Conservation (phyloP, 257 asterid species). For the Solanum boliviense region DNA sequence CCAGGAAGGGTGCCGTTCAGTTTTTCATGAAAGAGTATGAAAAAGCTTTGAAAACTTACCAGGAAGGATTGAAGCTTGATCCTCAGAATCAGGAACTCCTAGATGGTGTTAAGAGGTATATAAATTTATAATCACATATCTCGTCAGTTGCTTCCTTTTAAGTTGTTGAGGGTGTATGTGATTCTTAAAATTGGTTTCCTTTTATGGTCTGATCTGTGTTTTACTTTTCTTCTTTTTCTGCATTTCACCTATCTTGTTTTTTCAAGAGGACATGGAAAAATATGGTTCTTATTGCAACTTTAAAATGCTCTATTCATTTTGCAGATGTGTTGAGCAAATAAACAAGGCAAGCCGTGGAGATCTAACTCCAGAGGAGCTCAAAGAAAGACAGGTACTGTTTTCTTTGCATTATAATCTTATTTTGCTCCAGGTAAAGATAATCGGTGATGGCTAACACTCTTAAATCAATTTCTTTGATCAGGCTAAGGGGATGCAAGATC, state of each 20-base stretch:
- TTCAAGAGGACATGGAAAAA: not conserved
- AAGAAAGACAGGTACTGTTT: constrained; percentile 82
- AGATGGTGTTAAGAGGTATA: constrained; percentile 79
- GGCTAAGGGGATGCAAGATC: constrained; percentile 97
- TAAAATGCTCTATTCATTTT: not conserved
- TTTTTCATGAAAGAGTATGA: constrained; percentile 72
- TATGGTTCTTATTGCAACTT: not conserved
- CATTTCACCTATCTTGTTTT: not conserved
- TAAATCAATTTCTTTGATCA: not conserved
- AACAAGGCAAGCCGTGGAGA: constrained; percentile 93
- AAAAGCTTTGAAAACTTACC: constrained; percentile 65
- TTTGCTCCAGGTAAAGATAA: not conserved
- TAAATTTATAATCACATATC: not conserved
- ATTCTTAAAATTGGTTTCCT: not conserved
- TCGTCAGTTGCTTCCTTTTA: not conserved
- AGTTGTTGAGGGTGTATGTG: constrained; percentile 6
- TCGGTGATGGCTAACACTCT: not conserved
- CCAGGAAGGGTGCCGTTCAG: constrained; percentile 61
- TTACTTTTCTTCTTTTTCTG: not conserved
- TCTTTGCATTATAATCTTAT: not conserved
- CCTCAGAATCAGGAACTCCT: constrained; percentile 67
- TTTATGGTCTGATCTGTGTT: not conserved
- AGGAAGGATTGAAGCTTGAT: constrained; percentile 76
- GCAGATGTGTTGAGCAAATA: constrained; percentile 79
- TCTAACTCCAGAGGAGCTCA: constrained; percentile 78